Conservation (phyloP, 768 basidiomycete species). For the Rhizopogon vinicolor region DNA sequence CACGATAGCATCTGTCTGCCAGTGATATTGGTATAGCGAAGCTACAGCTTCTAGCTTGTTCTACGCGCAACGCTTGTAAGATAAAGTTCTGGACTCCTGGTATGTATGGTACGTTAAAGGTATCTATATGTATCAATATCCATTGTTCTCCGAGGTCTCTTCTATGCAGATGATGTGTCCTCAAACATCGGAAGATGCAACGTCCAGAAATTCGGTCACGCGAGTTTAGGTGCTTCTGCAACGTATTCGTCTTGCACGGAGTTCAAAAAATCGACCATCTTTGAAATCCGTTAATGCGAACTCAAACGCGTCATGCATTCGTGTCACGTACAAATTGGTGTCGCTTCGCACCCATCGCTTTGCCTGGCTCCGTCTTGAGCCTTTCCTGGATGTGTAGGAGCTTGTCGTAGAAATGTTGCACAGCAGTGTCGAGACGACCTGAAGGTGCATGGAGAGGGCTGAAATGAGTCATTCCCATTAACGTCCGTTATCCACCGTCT, state of each 20-base stretch:
- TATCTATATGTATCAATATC: neutral
- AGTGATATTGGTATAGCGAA: neutral
- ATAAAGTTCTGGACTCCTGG: too few relatives aligned
- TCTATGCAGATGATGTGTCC: neutral
- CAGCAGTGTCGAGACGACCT: slow-evolving; percentile 53
- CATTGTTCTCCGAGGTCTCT: neutral
- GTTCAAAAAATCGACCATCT: slow-evolving; percentile 64
- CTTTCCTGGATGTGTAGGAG: slow-evolving; percentile 66
- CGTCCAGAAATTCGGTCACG: neutral
- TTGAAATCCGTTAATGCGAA: slow-evolving; percentile 2
- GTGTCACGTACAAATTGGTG: slow-evolving; percentile 59
- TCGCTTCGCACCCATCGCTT: slow-evolving; percentile 59
- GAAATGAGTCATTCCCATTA: slow-evolving; percentile 1
- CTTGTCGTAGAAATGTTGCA: slow-evolving; percentile 86
- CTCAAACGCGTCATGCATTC: neutral
- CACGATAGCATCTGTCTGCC: neutral
- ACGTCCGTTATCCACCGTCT: too few relatives aligned
- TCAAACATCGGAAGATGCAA: neutral
- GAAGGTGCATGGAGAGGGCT: slow-evolving; percentile 43
- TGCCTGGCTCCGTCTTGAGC: slow-evolving; percentile 76
- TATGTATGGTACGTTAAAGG: neutral
- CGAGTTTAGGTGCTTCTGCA: neutral
- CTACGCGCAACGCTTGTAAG: too few relatives aligned
- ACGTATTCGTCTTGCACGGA: slow-evolving; percentile 54
- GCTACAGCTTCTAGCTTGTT: too few relatives aligned